Base-by-base conservation (phyloP, 2,329 filamentous ascomycete genomes). In the Aspergillus fumigatiaffinis region DNA sequence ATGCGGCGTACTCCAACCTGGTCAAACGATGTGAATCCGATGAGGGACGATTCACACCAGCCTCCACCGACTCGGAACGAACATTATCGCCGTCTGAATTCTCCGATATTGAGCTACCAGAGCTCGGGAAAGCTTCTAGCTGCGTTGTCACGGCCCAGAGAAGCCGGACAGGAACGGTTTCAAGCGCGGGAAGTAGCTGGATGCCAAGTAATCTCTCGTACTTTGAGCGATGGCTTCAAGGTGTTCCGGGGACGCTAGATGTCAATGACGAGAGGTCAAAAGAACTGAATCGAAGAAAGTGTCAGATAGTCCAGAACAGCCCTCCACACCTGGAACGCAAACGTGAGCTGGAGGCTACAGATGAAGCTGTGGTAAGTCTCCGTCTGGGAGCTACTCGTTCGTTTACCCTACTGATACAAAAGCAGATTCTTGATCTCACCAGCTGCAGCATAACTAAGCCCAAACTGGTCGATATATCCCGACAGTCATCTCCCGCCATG, bases 391-490 rank as follows among this genome's bases (percentile, higher is more conserved):
- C 3, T 5, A 17, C 10, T 21, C 3, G 1, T n/a, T 8, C 2
- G 23, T n/a, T n/a, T 9, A 10, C 35, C 32, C 54, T 54, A 51
- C 55, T 63, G 20, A 63, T 50, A 50, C 17, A 35, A 2, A 26
- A 5, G 4, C 51, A 74, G 71, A 65, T 67, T 53, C 68, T 72
- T 49, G 68, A 69, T 8, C 67, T 75, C 29, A 71, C 71, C 23
- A 74, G 68, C 55, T 38, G 32, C 32, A 38, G 32, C 32, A 75
- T 69, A 60, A 68, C 66, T 7, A 72, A 72, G 48, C 73, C 73
- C 2, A 74, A 72, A 52, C 60, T 75, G 4, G 73, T 75, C 12
- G 71, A 75, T 23, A 75, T 75, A 23, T 71, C 73, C 17, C 67
- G 71, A 51, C 72, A 73, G 41, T 71, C 73, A 2, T 73, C 69